Conservation (phyloP, 306 rosid species). For the Mimosa pudica region DNA sequence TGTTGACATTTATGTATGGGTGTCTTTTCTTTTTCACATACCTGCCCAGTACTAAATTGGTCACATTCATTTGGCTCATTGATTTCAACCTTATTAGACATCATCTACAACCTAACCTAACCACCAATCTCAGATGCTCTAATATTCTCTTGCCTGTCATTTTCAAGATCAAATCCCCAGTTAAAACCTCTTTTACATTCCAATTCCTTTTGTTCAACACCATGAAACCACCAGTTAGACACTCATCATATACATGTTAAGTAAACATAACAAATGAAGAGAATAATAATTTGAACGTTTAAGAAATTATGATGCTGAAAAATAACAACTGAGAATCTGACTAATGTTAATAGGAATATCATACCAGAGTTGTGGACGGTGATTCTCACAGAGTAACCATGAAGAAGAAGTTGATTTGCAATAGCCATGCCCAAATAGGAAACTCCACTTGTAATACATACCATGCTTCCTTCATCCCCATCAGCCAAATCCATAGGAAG, state of each 20-base stretch:
- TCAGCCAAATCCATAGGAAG: constrained; percentile 19
- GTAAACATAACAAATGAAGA: not conserved
- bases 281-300: not conserved
- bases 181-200: not conserved
- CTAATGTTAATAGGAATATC: not conserved
- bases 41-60: not conserved
- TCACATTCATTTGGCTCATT: not conserved
- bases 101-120: not conserved
- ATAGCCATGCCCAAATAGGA: constrained; percentile 78
- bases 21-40: not conserved
- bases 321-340: not conserved
- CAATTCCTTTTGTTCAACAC: not conserved
- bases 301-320: not conserved
- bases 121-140: not conserved
- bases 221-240: not conserved
- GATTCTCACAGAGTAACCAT: constrained; percentile 81
- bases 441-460: constrained; percentile 87
- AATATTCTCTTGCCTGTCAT: not conserved
- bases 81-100: constrained; percentile 3
- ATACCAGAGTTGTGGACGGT: constrained; percentile 58
- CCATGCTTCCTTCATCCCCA: constrained; percentile 40
- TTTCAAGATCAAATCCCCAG: not conserved
- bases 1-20: not conserved
- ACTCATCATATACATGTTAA: not conserved
- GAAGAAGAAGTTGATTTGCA: constrained; percentile 60